Conservation (phyloP, 257 asterid genomes). For the Oldenlandia corymbosa region DNA sequence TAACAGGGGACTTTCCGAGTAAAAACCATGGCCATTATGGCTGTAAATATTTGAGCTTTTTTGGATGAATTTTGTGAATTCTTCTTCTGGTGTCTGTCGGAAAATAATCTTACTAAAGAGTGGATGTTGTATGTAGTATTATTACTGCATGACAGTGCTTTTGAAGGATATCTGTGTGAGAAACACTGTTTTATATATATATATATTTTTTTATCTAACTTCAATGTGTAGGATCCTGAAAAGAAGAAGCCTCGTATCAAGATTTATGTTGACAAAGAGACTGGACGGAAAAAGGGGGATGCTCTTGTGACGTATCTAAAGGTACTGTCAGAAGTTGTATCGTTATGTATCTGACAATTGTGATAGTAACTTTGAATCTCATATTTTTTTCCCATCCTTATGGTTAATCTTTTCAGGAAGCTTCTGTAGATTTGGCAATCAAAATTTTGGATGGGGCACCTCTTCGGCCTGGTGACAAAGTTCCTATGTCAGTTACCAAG, state of each 20-base stretch:
- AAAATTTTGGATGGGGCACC: constrained; percentile 88
- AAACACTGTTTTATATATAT: neutral
- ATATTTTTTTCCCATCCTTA: constrained; percentile 7
- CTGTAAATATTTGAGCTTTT: too few species aligned
- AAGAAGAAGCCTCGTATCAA: constrained; percentile 88
- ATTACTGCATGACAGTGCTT: neutral
- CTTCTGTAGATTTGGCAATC: constrained; percentile 85
- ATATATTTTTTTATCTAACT: constrained; percentile 16
- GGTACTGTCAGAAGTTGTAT: constrained; percentile 42
- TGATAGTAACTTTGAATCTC: neutral
- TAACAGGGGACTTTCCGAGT: too few species aligned
- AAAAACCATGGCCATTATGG: too few species aligned
- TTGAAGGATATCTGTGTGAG: neutral
- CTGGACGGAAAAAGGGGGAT: constrained; percentile 88
- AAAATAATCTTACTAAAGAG: neutral
- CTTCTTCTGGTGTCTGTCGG: neutral
- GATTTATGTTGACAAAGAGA: constrained; percentile 79
- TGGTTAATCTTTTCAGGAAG: constrained; percentile 51
- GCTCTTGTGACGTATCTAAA: constrained; percentile 85
- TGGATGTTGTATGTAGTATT: neutral
- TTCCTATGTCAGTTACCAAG: constrained; percentile 67
- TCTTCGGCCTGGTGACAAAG: constrained; percentile 67
- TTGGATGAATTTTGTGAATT: too few species aligned
- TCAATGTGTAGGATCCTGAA: constrained; percentile 74
- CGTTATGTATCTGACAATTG: constrained; percentile 7